Base-by-base conservation (phyloP, 2,329 filamentous ascomycete species). In the Fusarium sp. region DNA sequence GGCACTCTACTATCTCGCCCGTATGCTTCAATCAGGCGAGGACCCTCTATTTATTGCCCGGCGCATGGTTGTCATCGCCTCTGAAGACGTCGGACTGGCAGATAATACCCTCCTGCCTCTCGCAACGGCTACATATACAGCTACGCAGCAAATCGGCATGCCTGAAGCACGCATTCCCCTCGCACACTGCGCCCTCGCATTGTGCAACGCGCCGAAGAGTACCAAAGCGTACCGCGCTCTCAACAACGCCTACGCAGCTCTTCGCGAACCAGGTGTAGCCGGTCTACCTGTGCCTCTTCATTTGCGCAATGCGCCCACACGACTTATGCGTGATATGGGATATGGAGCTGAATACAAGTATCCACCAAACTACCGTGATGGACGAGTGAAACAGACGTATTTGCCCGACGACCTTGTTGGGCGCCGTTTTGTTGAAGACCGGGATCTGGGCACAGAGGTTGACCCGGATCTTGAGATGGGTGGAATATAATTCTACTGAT, bases 271-370 rank as follows among this genome's bases (percentile, higher is more conserved):
- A 0, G 95, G 94, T 1, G 85, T 97, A 4, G 94, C 94, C 0
- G 88, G 88, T 2, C 78, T 98, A 53, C 92, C 94, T 0, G 90
- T 99, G 24, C 96, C 96, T 4, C 81, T 96, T 41, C 96, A 98
- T 78, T 81, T 99, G 62, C 85, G 96, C 62, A 98, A 98, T 79
- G 96, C 96, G 11, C 95, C 96, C 0, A 98, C 96, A 2, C 87
- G 91, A 71, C 79, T 98, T 70, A 97, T 99, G 95, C 92, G 94
- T 75, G 95, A 98, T 72, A 82, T 98, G 71, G 95, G 94, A 0
- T 97, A 94, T 76, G 94, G 94, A 1, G 91, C 90, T 52, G 92
- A 94, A 78, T 99, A 99, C 81, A 98, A 98, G 80, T 98, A 99
- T 77, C 97, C 97, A 72, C 96, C 96, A 0, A 93, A 97, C 73